Percentiles rank a stretch among this genome's conserved stretches.
Conservation (phyloP, 768 basidiomycete genomes). For the Mycena venus region DNA sequence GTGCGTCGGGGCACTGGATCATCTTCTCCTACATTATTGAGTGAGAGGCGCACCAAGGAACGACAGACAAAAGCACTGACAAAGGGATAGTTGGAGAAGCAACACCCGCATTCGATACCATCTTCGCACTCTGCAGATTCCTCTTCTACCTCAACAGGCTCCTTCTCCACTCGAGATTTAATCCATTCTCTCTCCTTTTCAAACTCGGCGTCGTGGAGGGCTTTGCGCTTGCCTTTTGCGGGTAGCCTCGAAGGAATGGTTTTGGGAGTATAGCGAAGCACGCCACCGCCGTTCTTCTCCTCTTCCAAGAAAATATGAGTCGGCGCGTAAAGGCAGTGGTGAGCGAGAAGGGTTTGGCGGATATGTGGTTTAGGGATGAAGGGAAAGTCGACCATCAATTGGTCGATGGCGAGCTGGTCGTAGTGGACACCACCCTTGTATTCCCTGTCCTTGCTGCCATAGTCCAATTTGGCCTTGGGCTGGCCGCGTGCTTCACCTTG, state of each 20-base stretch:
- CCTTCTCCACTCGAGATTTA: slow-evolving; percentile 43
- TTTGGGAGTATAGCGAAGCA: slow-evolving; percentile 55
- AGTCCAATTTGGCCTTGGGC: slow-evolving; percentile 65
- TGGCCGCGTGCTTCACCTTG: slow-evolving; percentile 37
- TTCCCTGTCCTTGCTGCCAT: slow-evolving; percentile 60
- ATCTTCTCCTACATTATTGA: slow-evolving; percentile 72
- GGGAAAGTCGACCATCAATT: slow-evolving; percentile 71
- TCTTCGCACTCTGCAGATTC: slow-evolving; percentile 63
- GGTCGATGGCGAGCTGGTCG: slow-evolving; percentile 61
- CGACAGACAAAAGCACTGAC: slow-evolving; percentile 56
- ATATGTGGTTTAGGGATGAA: slow-evolving; percentile 69
- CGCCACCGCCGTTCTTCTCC: slow-evolving; percentile 45
- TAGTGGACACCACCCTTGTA: slow-evolving; percentile 62
- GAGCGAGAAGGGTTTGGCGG: slow-evolving; percentile 51
- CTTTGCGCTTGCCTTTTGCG: slow-evolving; percentile 57
- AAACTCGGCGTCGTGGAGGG: slow-evolving; percentile 59
- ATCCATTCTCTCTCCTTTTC: slow-evolving; percentile 65
- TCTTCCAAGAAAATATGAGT: slow-evolving; percentile 65
- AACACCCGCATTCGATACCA: slow-evolving; percentile 91
- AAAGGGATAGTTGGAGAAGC: slow-evolving; percentile 80
- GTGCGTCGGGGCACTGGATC: slow-evolving; percentile 91
- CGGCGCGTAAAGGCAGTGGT: slow-evolving; percentile 73
- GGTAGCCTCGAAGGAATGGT: slow-evolving; percentile 43
- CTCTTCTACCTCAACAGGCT: slow-evolving; percentile 51
- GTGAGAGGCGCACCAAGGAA: neutral